Evolutionary conservation across 352 stramenopile genomes (phyloP).

Genomic region (Phytopythium delawarense): DNA sequence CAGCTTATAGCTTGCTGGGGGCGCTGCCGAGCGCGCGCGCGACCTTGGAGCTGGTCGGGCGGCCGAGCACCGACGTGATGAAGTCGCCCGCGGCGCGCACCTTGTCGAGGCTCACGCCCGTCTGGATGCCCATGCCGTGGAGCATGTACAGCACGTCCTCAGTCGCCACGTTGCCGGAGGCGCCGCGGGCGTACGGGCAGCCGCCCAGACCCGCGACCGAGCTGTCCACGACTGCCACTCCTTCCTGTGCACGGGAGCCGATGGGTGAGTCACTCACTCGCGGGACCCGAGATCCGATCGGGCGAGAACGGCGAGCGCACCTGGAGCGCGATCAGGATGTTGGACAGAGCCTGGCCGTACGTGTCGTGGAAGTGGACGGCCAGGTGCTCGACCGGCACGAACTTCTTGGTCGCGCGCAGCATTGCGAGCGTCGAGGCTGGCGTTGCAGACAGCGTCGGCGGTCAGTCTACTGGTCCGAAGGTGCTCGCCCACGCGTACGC

Average conservation of each 20-base stretch:
- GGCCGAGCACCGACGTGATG: slow-evolving; percentile 82
- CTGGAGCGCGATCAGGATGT: slow-evolving; percentile 91
- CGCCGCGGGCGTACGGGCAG: slow-evolving; percentile 95
- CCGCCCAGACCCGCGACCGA: slow-evolving; percentile 94
- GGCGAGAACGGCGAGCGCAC: slow-evolving; percentile 17
- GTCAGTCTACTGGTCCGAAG: not conserved
- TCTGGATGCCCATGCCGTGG: slow-evolving; percentile 92
- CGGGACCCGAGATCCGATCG: not conserved
- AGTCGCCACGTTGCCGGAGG: slow-evolving; percentile 95
- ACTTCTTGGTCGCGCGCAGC: slow-evolving; percentile 67
- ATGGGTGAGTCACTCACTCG: not conserved
- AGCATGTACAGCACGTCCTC: slow-evolving; percentile 98
- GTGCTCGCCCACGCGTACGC: not conserved
- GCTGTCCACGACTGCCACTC: slow-evolving; percentile 92
- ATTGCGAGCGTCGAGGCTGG: slow-evolving; percentile 80
- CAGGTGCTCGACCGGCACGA: slow-evolving; percentile 82
- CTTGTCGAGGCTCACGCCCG: slow-evolving; percentile 91
- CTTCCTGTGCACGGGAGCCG: slow-evolving; percentile 53
- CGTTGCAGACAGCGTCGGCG: not conserved
- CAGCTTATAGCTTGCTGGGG: slow-evolving; percentile 1
- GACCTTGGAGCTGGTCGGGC: slow-evolving; percentile 85
- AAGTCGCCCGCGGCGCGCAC: slow-evolving; percentile 89
- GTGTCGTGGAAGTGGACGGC: slow-evolving; percentile 98
- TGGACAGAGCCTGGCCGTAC: slow-evolving; percentile 95
- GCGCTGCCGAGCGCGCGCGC: slow-evolving; percentile 52